These are phyloP conservation scores for Tulasnella sp. DNA, from an alignment of 768 basidiomycete genomes.

Conservation along the genomic window DNA sequence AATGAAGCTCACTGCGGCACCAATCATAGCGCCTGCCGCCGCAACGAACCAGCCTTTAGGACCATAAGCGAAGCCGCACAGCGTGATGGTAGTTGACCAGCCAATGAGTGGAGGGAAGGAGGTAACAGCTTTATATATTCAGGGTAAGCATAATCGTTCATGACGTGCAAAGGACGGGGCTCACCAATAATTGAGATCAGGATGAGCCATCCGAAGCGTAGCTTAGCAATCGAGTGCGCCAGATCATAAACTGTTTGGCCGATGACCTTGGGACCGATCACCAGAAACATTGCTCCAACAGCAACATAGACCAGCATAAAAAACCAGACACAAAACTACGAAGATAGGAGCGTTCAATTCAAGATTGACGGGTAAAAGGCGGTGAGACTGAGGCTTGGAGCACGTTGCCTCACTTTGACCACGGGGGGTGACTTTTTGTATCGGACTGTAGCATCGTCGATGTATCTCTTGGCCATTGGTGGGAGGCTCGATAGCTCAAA, in stretches of 20 bases:
- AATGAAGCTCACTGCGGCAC: conserved; percentile 51
- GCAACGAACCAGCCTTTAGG: conserved; percentile 63
- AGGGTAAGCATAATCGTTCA: background rate
- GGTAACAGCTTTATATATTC: conserved; percentile 14
- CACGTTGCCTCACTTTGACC: too few relatives aligned
- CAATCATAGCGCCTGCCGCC: conserved; percentile 46
- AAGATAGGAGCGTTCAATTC: too few relatives aligned
- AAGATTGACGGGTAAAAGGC: too few relatives aligned
- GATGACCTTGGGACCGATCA: conserved; percentile 53
- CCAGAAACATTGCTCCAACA: conserved; percentile 32
- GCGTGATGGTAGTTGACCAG: conserved; percentile 50
- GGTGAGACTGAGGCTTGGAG: too few relatives aligned
- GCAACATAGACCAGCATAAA: conserved; percentile 44
- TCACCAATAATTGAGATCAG: conserved; percentile 43
- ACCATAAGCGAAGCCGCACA: conserved; percentile 79
- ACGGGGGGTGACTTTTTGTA: background rate
- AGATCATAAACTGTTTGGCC: conserved; percentile 61
- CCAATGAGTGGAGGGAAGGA: conserved; percentile 53
- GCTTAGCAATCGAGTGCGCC: conserved; percentile 47
- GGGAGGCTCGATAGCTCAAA: too few relatives aligned
- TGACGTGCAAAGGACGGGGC: conserved; percentile 19
- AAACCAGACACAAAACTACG: conserved; percentile 48
- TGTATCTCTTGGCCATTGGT: too few relatives aligned
- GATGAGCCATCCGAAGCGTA: conserved; percentile 51
- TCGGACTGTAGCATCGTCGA: background rate